phyloP scores from a whole-genome alignment of 2,329 filamentous ascomycete genomes.

The Macrophomina pseudophaseolina region DNA sequence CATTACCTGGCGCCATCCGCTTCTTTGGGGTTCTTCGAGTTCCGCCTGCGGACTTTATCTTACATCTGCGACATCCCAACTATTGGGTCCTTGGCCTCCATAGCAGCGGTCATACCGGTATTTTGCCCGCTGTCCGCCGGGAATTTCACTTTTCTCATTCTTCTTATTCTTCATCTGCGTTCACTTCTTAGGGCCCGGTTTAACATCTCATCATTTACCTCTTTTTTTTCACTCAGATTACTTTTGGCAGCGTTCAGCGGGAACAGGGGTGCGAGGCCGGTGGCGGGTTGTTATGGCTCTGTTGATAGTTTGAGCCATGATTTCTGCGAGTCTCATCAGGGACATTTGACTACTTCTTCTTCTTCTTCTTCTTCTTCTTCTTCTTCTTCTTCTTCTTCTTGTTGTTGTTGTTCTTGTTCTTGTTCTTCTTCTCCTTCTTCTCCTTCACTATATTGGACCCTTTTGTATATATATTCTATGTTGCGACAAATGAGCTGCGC shows the following conservation, averaged over 20 bases:
- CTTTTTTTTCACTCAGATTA: not conserved
- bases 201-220: constrained; percentile 1
- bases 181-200: constrained; percentile 15
- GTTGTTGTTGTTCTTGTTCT: too few relatives aligned
- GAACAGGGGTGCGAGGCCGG: constrained; percentile 7
- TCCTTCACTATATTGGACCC: not conserved
- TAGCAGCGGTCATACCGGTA: not conserved
- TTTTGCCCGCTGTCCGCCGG: not conserved
- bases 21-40: constrained; percentile 4
- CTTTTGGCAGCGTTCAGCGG: constrained; percentile 18
- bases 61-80: not conserved
- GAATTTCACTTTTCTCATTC: not conserved
- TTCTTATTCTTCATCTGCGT: not conserved
- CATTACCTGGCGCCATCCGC: constrained; percentile 22
- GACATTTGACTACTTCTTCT: not conserved
- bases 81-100: constrained; percentile 8
- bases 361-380: too few relatives aligned
- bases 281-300: constrained; percentile 11
- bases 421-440: too few relatives aligned
- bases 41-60: not conserved
- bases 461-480: constrained; percentile 10
- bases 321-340: not conserved
- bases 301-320: constrained; percentile 10
- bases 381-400: too few relatives aligned
- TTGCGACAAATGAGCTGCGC: constrained; percentile 11